Percentiles rank a stretch among this genome's conserved stretches.
Conservation (phyloP, 805 yeast species). For the Scheffersomyces ergatensis region DNA sequence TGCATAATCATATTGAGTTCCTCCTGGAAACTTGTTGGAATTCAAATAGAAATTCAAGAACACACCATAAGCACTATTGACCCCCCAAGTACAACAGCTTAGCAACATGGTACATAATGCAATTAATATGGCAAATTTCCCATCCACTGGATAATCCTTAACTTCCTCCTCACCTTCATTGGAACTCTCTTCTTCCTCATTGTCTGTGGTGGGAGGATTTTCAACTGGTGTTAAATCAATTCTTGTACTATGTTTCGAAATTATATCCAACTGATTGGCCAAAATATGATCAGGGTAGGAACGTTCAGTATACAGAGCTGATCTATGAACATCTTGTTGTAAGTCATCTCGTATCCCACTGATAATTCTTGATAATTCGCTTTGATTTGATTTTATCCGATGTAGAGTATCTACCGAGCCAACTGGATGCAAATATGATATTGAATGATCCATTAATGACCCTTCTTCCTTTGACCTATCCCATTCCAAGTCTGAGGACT, state of each 20-base stretch:
- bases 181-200: slow-evolving; percentile 1
- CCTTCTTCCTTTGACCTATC: neutral
- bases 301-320: slow-evolving; percentile 7
- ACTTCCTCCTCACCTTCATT: slow-evolving; percentile 3
- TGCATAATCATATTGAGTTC: slow-evolving; percentile 45
- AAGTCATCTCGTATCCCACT: slow-evolving; percentile 21
- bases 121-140: slow-evolving; percentile 53
- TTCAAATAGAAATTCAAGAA: slow-evolving; percentile 50
- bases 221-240: neutral
- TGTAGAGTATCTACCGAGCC: neutral
- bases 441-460: neutral
- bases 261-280: slow-evolving; percentile 15
- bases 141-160: slow-evolving; percentile 29
- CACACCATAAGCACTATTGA: slow-evolving; percentile 57
- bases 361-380: slow-evolving; percentile 13
- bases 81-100: slow-evolving; percentile 54
- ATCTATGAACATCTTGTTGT: slow-evolving; percentile 9
- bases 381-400: slow-evolving; percentile 9
- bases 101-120: slow-evolving; percentile 49
- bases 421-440: neutral
- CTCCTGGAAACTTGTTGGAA: slow-evolving; percentile 35
- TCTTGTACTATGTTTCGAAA: slow-evolving; percentile 7
- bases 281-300: slow-evolving; percentile 13
- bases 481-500: neutral
- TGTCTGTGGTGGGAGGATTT: slow-evolving; percentile 2